Evolutionary conservation across 2,329 filamentous ascomycete genomes (phyloP), one percentile per base, ranked within the genome.

Genomic region (Fusarium sp.): DNA sequence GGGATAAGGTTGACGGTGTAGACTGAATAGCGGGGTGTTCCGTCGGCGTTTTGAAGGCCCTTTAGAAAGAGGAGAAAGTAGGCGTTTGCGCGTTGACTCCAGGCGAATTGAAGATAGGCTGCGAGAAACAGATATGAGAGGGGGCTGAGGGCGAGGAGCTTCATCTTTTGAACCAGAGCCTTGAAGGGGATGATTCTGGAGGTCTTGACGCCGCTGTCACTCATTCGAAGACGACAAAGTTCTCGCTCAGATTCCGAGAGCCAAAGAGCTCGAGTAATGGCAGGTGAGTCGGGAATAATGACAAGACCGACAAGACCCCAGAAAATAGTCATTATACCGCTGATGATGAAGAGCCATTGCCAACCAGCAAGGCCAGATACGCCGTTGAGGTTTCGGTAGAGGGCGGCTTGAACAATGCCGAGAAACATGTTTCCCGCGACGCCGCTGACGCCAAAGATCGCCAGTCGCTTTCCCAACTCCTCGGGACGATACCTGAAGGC

Each of bases 1-100:
- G 86, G 86, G 44, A 87, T 87, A 22, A 85, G 85, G 58, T 88
- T 89, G 57, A 90, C 88, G 11, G 89, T 84, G 38, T 74, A 81
- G 57, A 75, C 79, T 41, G 68, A 80, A 51, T 76, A 84, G 30
- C 66, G 76, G 2, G 74, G 70, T 8, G 66, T 63, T 28, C 76
- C 76, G 20, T 72, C 38, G 0, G 66, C 41, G 0, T 71, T 63
- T 20, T 64, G 64, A 2, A 64, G 84, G 69, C 47, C 81, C 73
- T 82, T 81, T 11, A 82, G 79, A n/a, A 79, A 81, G 3, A 78
- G 60, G 30, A 81, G 66, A 8, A 48, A 48, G 20, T 81, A 85
- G 3, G 80, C 65, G 60, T 82, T 81, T 24, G 79, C 78, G 38
- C 82, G 81, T 41, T 83, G 82, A 44, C 80, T 80, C 54, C 83